These are phyloP conservation scores for Acanthamoeba triangularis DNA, from an alignment of 208 protist genomes.

Conservation along the genomic window DNA sequence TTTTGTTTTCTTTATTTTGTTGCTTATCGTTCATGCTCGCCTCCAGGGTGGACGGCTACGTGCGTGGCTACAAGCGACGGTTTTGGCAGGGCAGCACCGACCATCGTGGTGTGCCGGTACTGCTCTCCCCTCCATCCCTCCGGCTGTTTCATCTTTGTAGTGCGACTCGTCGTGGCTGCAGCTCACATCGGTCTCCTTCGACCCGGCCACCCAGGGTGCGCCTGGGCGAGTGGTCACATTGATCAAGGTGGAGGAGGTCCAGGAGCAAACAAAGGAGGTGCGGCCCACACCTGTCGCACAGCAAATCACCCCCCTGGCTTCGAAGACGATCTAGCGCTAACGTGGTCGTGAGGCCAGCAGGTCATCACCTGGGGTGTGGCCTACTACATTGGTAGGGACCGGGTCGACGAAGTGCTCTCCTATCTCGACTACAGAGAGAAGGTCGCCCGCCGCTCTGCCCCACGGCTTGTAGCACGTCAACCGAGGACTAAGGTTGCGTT, in stretches of 20 bases:
- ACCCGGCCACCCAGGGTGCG: slow-evolving; percentile 67
- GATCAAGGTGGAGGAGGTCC: neutral
- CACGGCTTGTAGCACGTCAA: neutral
- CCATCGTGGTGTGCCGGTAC: slow-evolving; percentile 74
- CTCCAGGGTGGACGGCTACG: slow-evolving; percentile 56
- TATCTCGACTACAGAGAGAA: slow-evolving; percentile 68
- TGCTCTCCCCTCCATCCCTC: neutral
- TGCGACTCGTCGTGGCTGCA: neutral
- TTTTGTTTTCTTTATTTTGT: neutral
- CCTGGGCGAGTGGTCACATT: slow-evolving; percentile 75
- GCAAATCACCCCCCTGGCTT: neutral
- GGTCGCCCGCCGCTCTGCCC: neutral
- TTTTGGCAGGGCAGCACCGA: slow-evolving; percentile 78
- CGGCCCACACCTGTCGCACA: too few species aligned
- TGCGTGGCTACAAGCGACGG: slow-evolving; percentile 65
- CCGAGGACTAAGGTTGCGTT: neutral
- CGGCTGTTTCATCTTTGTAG: neutral
- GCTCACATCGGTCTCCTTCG: neutral
- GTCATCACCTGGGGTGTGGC: slow-evolving; percentile 64
- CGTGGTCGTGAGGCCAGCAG: neutral
- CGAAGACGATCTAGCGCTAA: neutral
- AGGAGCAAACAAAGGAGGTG: neutral
- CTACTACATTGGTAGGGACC: slow-evolving; percentile 23
- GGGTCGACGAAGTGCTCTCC: slow-evolving; percentile 46
- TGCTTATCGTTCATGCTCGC: too few species aligned